phyloP scores from a whole-genome alignment of 805 yeast genomes.

The Zygoascus ofunaensis region DNA sequence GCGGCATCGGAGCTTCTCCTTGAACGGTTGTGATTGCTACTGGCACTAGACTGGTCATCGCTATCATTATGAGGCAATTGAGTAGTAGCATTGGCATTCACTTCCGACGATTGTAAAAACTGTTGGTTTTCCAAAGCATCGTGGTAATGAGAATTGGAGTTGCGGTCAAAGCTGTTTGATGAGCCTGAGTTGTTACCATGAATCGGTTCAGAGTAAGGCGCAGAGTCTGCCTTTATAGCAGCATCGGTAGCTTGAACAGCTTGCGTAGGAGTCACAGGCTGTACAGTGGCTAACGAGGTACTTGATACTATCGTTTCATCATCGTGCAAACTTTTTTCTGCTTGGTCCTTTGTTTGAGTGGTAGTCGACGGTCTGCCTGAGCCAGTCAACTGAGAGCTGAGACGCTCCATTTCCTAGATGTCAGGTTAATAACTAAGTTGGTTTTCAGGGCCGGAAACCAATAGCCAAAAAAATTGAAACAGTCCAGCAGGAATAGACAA shows the following conservation, averaged over 20 bases:
- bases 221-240: no score
- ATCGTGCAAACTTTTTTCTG: background rate
- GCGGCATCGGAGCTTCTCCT: background rate
- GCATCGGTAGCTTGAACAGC: no score
- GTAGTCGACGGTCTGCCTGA: no score
- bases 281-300: background rate
- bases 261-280: no score
- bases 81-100: background rate
- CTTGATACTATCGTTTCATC: background rate
- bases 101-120: background rate
- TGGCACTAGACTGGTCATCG: background rate
- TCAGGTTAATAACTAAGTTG: background rate
- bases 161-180: background rate
- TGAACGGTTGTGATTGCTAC: no score
- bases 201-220: no score
- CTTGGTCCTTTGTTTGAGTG: no score
- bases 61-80: background rate
- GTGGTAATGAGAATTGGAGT: no score
- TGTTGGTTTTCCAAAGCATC: no score
- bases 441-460: background rate
- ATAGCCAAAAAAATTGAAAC: background rate
- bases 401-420: slow-evolving; percentile 4
- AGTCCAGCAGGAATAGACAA: no score
- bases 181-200: background rate
- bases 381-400: no score